Evolutionary conservation across 352 stramenopile genomes (phyloP).

Genomic region (Phytophthora melonis): DNA sequence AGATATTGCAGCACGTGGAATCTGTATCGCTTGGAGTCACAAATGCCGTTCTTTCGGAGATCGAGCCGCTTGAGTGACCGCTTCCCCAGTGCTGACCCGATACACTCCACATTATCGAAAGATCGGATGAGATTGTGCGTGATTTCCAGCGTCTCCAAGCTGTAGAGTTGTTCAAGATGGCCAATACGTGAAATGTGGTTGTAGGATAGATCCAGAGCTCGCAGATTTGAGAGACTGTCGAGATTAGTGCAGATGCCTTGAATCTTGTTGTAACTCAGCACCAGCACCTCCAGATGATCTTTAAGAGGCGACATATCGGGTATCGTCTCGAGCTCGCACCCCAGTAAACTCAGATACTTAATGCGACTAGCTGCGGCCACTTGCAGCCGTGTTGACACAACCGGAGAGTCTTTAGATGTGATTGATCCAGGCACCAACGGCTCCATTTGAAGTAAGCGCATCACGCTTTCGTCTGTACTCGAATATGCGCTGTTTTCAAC

Average conservation of each 20-base stretch:
- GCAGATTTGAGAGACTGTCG: conserved; percentile 44
- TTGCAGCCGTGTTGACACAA: conserved; percentile 24
- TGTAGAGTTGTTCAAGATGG: conserved; percentile 47
- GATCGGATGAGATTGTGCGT: conserved; percentile 71
- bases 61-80: conserved; percentile 52
- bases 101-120: conserved; percentile 63
- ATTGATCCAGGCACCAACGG: conserved; percentile 33
- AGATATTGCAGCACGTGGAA: conserved; percentile 66
- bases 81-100: conserved; percentile 35
- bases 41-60: conserved; percentile 78
- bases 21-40: conserved; percentile 71
- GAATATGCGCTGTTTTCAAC: conserved; percentile 21
- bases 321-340: conserved; percentile 60
- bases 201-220: conserved; percentile 69
- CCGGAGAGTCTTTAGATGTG: neutral
- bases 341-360: conserved; percentile 62
- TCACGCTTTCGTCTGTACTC: conserved; percentile 37
- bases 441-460: conserved; percentile 57
- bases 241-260: conserved; percentile 48
- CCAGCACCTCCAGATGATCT: conserved; percentile 61
- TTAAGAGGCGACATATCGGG: conserved; percentile 49
- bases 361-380: conserved; percentile 31
- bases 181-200: conserved; percentile 65
- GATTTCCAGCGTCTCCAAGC: conserved; percentile 58
- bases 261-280: conserved; percentile 83